Percentiles rank a stretch among this genome's conserved stretches.
phyloP scores from a whole-genome alignment of 2,329 filamentous ascomycete species.

The Hortaea sp. region DNA sequence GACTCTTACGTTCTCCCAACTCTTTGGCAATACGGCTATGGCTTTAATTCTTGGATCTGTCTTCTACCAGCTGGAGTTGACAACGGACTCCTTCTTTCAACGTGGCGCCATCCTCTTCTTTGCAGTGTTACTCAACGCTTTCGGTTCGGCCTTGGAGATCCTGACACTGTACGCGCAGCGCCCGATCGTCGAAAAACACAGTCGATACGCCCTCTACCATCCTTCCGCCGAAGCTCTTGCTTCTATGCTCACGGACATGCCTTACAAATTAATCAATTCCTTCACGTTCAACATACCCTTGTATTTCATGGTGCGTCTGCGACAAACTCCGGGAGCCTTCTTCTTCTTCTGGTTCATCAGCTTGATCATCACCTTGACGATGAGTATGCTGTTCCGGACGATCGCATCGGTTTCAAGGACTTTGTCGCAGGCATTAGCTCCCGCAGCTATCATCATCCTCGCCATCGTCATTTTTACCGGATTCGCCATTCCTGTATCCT shows the following conservation, averaged over 20 bases:
- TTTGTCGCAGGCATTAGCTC: constrained; percentile 47
- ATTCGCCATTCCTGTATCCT: constrained; percentile 45
- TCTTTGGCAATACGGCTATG: constrained; percentile 65
- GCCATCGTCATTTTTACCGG: constrained; percentile 57
- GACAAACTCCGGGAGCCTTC: constrained; percentile 63
- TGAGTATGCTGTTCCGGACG: constrained; percentile 80
- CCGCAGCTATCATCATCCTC: constrained; percentile 49
- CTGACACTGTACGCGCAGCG: constrained; percentile 79
- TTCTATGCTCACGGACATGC: constrained; percentile 78
- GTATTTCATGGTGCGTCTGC: constrained; percentile 81
- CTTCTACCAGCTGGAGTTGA: constrained; percentile 62
- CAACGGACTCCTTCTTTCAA: constrained; percentile 65
- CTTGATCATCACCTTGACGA: constrained; percentile 61
- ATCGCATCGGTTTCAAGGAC: constrained; percentile 69
- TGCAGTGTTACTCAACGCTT: constrained; percentile 76
- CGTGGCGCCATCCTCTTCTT: constrained; percentile 79
- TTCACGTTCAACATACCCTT: constrained; percentile 69
- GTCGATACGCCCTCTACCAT: constrained; percentile 78
- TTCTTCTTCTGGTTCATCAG: constrained; percentile 78
- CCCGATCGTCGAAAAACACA: constrained; percentile 84
- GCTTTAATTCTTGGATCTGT: constrained; percentile 69
- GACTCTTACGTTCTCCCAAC: constrained; percentile 57
- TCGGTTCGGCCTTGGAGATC: constrained; percentile 72
- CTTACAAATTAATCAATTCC: constrained; percentile 67
- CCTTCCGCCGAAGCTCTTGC: constrained; percentile 80